These are phyloP conservation scores for Calophaca sinica DNA, from an alignment of 306 rosid genomes.

Conservation along the genomic window DNA sequence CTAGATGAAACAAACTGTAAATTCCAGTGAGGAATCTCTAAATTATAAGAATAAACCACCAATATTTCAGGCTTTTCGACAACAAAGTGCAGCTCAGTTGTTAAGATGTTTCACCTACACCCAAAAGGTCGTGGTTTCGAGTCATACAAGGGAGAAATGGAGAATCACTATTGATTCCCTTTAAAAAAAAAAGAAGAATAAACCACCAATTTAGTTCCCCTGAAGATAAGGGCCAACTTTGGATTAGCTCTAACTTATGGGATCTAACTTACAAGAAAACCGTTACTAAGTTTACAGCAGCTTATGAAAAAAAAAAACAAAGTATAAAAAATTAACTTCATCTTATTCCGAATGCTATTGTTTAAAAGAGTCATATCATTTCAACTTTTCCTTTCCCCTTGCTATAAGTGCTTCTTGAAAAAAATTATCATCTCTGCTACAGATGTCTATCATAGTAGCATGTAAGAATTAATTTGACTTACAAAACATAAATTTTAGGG, in stretches of 20 bases:
- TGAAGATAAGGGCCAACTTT: background rate
- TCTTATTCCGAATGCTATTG: background rate
- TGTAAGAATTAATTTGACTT: background rate
- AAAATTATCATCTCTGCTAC: too few species aligned
- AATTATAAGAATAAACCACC: background rate
- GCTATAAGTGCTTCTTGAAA: too few species aligned
- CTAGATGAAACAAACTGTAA: background rate
- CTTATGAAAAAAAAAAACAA: too few species aligned
- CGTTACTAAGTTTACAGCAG: background rate
- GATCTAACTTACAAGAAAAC: background rate
- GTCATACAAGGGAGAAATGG: too few species aligned
- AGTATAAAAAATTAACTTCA: background rate
- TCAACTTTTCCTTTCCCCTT: background rate
- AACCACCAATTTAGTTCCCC: too few species aligned
- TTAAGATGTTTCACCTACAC: too few species aligned
- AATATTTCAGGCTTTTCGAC: too few species aligned
- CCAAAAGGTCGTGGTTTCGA: too few species aligned
- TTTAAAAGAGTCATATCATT: slow-evolving; percentile 3
- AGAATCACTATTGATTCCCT: too few species aligned
- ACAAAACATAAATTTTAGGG: background rate
- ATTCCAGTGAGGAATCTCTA: background rate
- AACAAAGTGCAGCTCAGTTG: too few species aligned
- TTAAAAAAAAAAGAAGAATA: too few species aligned
- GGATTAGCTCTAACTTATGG: background rate
- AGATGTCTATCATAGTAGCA: background rate